Evolutionary conservation across 202 grass and related monocot genomes (phyloP).

Genomic region (Cymbopogon flexuosus): DNA sequence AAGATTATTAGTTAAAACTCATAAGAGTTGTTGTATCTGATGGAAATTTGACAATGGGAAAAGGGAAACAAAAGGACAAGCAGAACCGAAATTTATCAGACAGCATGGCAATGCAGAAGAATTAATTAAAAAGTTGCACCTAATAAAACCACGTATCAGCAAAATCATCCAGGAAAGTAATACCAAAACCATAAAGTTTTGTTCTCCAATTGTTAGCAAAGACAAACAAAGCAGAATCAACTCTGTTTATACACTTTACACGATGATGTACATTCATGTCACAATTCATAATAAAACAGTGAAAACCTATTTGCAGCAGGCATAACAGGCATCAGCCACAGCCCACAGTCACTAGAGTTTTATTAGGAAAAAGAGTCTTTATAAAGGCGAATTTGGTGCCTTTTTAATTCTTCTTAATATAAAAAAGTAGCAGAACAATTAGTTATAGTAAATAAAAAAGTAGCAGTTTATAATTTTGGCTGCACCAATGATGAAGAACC

Average conservation of each 20-base stretch:
- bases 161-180: not conserved
- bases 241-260: not conserved
- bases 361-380: not conserved
- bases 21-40: slow-evolving; percentile 33
- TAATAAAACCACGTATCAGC: not conserved
- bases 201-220: not conserved
- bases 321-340: not conserved
- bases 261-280: slow-evolving; percentile 15
- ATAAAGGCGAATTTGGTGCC: not conserved
- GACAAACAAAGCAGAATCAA: not conserved
- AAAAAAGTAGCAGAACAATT: no score
- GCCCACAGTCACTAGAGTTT: not conserved
- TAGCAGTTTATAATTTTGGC: not conserved
- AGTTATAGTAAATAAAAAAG: not conserved
- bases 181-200: not conserved
- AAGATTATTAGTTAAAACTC: slow-evolving; percentile 75
- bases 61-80: slow-evolving; percentile 2
- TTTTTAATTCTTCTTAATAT: not conserved
- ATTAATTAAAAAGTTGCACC: not conserved
- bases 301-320: not conserved
- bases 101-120: not conserved
- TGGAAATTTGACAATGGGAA: slow-evolving; percentile 32
- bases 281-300: not conserved
- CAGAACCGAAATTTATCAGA: not conserved
- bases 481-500: not conserved